These are phyloP conservation scores for Coelastrella sp. DNA, from an alignment of 139 green algal species.

Conservation along the genomic window DNA sequence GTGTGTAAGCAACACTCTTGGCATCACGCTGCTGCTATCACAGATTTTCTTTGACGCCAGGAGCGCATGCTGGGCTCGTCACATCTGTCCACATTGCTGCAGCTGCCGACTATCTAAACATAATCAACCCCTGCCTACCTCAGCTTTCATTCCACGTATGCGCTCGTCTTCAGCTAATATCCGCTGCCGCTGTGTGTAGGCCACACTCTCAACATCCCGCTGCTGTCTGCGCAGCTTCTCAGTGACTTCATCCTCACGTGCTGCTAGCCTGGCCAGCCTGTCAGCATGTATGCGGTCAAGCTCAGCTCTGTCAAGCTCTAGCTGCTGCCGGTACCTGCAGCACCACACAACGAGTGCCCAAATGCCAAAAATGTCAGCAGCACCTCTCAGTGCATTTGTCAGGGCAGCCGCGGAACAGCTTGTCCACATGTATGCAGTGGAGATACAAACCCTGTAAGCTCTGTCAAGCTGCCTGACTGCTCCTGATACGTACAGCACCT, in stretches of 20 bases:
- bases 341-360: background rate
- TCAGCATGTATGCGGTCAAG: slow-evolving; percentile 67
- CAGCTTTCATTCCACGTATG: slow-evolving; percentile 45
- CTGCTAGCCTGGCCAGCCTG: slow-evolving; percentile 60
- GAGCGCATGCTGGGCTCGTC: no score
- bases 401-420: no score
- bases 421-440: no score
- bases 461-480: no score
- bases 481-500: no score
- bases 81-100: no score
- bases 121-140: slow-evolving; percentile 21
- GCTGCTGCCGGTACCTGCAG: slow-evolving; percentile 34
- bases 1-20: no score
- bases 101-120: background rate
- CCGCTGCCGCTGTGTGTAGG: slow-evolving; percentile 63
- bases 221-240: slow-evolving; percentile 60
- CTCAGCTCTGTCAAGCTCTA: slow-evolving; percentile 58
- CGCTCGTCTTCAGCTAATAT: slow-evolving; percentile 67
- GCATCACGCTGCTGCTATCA: no score
- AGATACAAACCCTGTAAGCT: no score
- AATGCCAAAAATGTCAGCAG: background rate
- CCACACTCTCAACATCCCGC: slow-evolving; percentile 65
- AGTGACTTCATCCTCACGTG: slow-evolving; percentile 64
- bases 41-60: no score
- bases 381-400: no score